Evolutionary conservation across 352 stramenopile genomes (phyloP).

Genomic region (Pythium rhizo-oryzae): DNA sequence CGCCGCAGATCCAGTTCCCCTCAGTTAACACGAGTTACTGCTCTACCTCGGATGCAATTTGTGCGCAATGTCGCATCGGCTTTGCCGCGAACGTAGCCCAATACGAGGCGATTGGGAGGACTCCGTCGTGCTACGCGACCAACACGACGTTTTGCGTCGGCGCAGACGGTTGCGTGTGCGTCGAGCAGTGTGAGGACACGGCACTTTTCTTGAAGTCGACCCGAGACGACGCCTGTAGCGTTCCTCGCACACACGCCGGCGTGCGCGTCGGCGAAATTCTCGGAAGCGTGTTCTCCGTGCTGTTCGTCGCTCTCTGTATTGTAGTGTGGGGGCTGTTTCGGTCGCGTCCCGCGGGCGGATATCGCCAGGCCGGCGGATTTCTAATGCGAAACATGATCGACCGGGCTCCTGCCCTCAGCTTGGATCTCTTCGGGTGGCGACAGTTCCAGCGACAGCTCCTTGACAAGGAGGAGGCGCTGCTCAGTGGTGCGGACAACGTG

Average conservation of each 20-base stretch:
- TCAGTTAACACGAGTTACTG: slow-evolving; percentile 6
- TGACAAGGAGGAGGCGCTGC: not conserved
- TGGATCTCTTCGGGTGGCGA: slow-evolving; percentile 11
- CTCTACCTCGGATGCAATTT: not conserved
- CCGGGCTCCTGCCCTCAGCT: not conserved
- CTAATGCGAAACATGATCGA: slow-evolving; percentile 9
- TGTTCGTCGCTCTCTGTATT: not conserved
- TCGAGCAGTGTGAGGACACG: slow-evolving; percentile 6
- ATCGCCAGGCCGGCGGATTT: not conserved
- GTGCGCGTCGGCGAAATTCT: too few relatives aligned
- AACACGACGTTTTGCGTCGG: slow-evolving; percentile 2
- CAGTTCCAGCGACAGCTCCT: not conserved
- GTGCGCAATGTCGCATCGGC: not conserved
- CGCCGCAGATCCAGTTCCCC: not conserved
- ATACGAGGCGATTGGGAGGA: not conserved
- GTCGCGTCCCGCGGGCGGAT: not conserved
- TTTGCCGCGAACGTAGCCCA: not conserved
- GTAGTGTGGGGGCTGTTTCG: not conserved
- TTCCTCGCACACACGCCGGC: too few relatives aligned
- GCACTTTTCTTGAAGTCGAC: not conserved
- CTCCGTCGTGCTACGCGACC: not conserved
- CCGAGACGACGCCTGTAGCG: not conserved
- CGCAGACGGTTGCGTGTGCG: slow-evolving; percentile 10
- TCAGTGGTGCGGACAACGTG: not conserved
- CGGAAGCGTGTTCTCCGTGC: not conserved